Evolutionary conservation across 495 filamentous ascomycete species (phyloP).

Genomic region (Pseudomonodictys pantanalensis): DNA sequence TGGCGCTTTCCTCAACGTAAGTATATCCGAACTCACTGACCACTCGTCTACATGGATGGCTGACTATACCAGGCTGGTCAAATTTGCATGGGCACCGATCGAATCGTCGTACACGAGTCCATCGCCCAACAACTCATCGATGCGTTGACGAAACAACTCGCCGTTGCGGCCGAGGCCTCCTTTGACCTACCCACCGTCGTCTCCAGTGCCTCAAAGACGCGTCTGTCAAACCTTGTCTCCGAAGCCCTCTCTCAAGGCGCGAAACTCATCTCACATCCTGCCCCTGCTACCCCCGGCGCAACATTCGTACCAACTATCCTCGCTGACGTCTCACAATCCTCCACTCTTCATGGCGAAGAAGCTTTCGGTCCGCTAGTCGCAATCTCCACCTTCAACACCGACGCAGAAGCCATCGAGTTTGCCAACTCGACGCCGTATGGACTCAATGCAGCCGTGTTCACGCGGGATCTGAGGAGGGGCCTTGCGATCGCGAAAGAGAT

Average conservation of each 20-base stretch:
- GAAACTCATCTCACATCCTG: conserved; percentile 57
- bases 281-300: conserved; percentile 46
- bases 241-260: conserved; percentile 71
- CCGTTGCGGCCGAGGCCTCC: conserved; percentile 21
- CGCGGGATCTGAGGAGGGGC: conserved; percentile 36
- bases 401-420: conserved; percentile 34
- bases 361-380: conserved; percentile 74
- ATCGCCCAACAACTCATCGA: conserved; percentile 63
- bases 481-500: conserved; percentile 40
- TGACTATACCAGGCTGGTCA: conserved; percentile 55
- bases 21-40: background rate
- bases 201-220: conserved; percentile 55
- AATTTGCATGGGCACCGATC: conserved; percentile 88
- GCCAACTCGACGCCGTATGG: conserved; percentile 43
- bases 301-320: conserved; percentile 71
- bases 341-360: conserved; percentile 78
- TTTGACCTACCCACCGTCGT: conserved; percentile 58
- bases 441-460: conserved; percentile 41
- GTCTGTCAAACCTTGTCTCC: conserved; percentile 52
- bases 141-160: conserved; percentile 47
- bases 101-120: conserved; percentile 72
- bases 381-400: conserved; percentile 4
- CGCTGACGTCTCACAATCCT: conserved; percentile 61
- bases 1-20: conserved; percentile 53
- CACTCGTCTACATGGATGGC: background rate